Conservation (phyloP, 116 monocot genomes). For the Cymodocea nodosa region DNA sequence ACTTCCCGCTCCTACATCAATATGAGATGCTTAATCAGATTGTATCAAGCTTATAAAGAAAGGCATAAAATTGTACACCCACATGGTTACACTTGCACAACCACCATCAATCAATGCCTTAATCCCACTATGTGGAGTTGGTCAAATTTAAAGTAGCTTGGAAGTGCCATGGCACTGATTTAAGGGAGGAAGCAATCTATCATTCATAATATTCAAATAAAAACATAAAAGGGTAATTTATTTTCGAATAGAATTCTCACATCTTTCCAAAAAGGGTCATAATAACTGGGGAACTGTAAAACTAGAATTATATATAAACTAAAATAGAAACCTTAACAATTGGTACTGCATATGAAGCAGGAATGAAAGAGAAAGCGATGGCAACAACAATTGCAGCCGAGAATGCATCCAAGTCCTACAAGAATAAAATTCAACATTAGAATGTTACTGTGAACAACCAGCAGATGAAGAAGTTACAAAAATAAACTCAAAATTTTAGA, state of each 20-base stretch:
- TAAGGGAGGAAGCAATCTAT: too few species aligned
- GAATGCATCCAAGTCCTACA: conserved; percentile 96
- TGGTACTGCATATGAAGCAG: conserved; percentile 84
- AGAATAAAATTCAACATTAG: background rate
- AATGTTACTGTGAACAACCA: background rate
- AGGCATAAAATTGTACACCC: background rate
- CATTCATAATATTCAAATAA: too few species aligned
- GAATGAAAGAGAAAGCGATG: conserved; percentile 88
- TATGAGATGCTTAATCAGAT: background rate
- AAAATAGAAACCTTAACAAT: conserved; percentile 62
- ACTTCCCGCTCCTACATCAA: conserved; percentile 78
- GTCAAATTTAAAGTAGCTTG: too few species aligned
- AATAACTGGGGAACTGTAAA: background rate
- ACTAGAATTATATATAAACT: background rate
- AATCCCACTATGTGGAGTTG: too few species aligned
- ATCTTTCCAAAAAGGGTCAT: too few species aligned
- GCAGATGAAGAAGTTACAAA: too few species aligned
- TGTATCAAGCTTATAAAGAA: background rate
- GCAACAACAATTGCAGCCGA: conserved; percentile 74
- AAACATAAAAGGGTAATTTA: too few species aligned
- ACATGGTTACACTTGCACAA: background rate
- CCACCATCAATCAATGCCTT: too few species aligned
- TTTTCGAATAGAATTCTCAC: too few species aligned
- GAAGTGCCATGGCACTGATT: too few species aligned
- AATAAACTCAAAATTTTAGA: too few species aligned